Evolutionary conservation across 805 yeast genomes (phyloP).

Genomic region (Candida arabinofermentans): DNA sequence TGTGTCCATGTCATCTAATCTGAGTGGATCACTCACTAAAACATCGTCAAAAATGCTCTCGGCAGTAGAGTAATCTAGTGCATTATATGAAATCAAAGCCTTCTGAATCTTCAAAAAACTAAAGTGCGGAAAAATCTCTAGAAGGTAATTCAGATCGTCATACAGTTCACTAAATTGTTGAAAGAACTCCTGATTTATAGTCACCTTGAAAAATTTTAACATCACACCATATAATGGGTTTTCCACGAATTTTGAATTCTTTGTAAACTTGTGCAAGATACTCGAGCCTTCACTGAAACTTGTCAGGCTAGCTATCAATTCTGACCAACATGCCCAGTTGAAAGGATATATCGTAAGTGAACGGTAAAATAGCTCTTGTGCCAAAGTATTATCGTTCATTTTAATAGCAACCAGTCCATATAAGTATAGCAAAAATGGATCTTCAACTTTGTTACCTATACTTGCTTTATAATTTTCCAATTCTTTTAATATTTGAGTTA

Average conservation of each 20-base stretch:
- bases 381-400: constrained; percentile 55
- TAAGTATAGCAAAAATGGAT: constrained; percentile 67
- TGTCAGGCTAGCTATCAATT: constrained; percentile 58
- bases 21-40: constrained; percentile 68
- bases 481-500: constrained; percentile 38
- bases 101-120: constrained; percentile 73
- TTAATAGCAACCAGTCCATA: constrained; percentile 64
- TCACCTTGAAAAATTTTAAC: constrained; percentile 56
- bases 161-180: constrained; percentile 55
- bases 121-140: constrained; percentile 64
- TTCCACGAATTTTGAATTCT: constrained; percentile 32
- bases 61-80: constrained; percentile 79
- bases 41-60: constrained; percentile 77
- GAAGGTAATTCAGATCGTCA: constrained; percentile 45
- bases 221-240: constrained; percentile 25
- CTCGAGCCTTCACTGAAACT: constrained; percentile 56
- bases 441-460: constrained; percentile 20
- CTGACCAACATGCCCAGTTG: constrained; percentile 95
- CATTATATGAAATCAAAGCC: constrained; percentile 78
- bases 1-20: constrained; percentile 87
- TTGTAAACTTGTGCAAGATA: constrained; percentile 35
- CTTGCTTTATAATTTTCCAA: constrained; percentile 31
- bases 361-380: constrained; percentile 55
- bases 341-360: constrained; percentile 70
- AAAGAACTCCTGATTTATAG: constrained; percentile 72